phyloP scores from a whole-genome alignment of 176 grass and related monocot genomes.

The Ampelocalamus luodianensis region DNA sequence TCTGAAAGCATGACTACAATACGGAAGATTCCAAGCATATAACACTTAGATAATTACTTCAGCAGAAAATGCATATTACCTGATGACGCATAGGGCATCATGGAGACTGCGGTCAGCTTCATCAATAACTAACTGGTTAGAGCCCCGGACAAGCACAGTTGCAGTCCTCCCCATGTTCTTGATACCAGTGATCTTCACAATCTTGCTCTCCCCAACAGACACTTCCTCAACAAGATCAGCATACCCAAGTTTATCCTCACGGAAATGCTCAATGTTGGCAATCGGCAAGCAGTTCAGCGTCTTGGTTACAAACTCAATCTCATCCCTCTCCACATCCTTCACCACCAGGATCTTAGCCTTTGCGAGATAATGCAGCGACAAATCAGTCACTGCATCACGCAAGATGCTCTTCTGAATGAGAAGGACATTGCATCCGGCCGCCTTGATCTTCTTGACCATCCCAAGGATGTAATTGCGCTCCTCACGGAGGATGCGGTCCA shows the following conservation, averaged over 20 bases:
- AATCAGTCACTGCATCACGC: constrained; percentile 83
- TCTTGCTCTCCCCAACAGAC: constrained; percentile 84
- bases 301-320: constrained; percentile 98
- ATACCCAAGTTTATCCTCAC: constrained; percentile 80
- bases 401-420: constrained; percentile 96
- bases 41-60: neutral
- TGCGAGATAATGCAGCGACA: constrained; percentile 90
- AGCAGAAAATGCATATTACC: constrained; percentile 45
- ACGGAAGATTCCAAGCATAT: neutral
- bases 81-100: constrained; percentile 94
- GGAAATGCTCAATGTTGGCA: constrained; percentile 96
- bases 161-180: constrained; percentile 85
- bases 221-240: constrained; percentile 83
- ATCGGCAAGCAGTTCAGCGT: constrained; percentile 90
- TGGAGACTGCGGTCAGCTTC: constrained; percentile 94
- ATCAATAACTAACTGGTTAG: constrained; percentile 89
- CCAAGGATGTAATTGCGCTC: constrained; percentile 90
- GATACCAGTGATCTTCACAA: constrained; percentile 83
- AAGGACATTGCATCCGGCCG: constrained; percentile 80
- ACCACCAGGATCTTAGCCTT: constrained; percentile 91
- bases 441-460: constrained; percentile 97
- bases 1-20: neutral
- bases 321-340: constrained; percentile 92
- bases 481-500: constrained; percentile 90
- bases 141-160: constrained; percentile 79